Conservation (phyloP, 768 basidiomycete genomes). For the Naganishia vaughanmartiniae region DNA sequence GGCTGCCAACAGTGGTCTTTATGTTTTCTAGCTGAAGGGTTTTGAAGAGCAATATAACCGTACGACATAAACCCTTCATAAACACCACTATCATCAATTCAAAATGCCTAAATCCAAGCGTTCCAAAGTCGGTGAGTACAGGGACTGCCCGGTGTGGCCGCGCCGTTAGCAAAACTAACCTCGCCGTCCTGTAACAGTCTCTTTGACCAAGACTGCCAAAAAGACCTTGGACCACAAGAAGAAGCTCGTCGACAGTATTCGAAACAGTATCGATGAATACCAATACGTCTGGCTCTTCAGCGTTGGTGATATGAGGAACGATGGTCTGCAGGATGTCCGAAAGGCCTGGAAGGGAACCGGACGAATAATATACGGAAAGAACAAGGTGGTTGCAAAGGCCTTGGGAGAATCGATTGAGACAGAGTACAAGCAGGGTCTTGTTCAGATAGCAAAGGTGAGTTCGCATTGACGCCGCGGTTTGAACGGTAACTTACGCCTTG, state of each 20-base stretch:
- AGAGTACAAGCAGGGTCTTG: constrained; percentile 75
- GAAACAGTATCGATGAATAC: constrained; percentile 82
- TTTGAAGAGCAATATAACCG: not conserved
- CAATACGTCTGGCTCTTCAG: constrained; percentile 93
- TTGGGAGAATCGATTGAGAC: constrained; percentile 81
- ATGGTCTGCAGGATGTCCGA: constrained; percentile 88
- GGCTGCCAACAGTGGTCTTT: not conserved
- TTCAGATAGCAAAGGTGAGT: constrained; percentile 73
- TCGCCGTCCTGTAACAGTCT: constrained; percentile 58
- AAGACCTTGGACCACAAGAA: constrained; percentile 90
- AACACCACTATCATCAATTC: constrained; percentile 14
- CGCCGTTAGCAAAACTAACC: not conserved
- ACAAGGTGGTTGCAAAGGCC: constrained; percentile 87
- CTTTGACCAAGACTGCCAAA: constrained; percentile 88
- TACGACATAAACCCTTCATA: not conserved
- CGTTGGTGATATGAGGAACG: constrained; percentile 92
- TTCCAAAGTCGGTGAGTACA: constrained; percentile 72
- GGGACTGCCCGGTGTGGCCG: not conserved
- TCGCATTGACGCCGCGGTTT: not conserved
- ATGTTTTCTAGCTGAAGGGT: not conserved
- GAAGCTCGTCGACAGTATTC: constrained; percentile 75
- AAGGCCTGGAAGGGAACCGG: constrained; percentile 90
- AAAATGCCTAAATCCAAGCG: constrained; percentile 86
- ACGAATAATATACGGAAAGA: constrained; percentile 81
- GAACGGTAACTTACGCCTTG: not conserved